A percentile compares a stretch with the other conserved stretches of the same genome.
phyloP scores from a whole-genome alignment of 2,329 filamentous ascomycete genomes.

The Amauroascus verrucosus region DNA sequence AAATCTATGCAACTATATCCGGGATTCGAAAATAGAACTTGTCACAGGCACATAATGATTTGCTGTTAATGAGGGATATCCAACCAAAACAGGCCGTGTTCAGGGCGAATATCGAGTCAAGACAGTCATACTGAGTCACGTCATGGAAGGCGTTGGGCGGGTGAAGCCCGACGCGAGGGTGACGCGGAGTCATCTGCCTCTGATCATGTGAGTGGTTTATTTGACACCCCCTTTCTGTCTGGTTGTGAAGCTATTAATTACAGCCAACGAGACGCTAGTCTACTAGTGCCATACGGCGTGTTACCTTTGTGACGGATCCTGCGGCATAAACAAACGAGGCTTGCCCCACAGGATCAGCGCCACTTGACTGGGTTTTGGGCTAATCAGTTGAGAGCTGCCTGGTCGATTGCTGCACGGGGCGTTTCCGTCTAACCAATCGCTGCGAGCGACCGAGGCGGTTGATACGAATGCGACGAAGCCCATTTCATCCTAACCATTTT shows the following conservation, averaged over 20 bases:
- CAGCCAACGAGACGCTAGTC: background rate
- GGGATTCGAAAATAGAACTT: too few relatives aligned
- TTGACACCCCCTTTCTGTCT: constrained; percentile 6
- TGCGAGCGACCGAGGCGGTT: background rate
- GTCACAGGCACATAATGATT: too few relatives aligned
- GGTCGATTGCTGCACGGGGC: background rate
- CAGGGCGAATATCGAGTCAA: background rate
- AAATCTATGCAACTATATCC: too few relatives aligned
- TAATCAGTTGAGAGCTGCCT: too few relatives aligned
- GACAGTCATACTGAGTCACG: background rate
- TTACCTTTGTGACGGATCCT: background rate
- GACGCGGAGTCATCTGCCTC: background rate
- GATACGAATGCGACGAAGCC: background rate
- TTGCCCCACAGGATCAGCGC: background rate
- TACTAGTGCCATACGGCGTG: constrained; percentile 2
- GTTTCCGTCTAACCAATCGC: background rate
- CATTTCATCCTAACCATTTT: background rate
- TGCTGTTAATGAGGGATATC: background rate
- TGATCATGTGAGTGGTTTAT: background rate
- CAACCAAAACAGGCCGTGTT: background rate
- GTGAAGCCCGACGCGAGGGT: background rate
- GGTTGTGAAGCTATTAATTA: constrained; percentile 5
- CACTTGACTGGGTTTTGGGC: background rate
- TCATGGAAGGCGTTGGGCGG: background rate
- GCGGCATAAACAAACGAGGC: too few relatives aligned